Evolutionary conservation across 1,284 basidiomycete genomes (phyloP).

Genomic region (Acaromyces ingoldii): DNA sequence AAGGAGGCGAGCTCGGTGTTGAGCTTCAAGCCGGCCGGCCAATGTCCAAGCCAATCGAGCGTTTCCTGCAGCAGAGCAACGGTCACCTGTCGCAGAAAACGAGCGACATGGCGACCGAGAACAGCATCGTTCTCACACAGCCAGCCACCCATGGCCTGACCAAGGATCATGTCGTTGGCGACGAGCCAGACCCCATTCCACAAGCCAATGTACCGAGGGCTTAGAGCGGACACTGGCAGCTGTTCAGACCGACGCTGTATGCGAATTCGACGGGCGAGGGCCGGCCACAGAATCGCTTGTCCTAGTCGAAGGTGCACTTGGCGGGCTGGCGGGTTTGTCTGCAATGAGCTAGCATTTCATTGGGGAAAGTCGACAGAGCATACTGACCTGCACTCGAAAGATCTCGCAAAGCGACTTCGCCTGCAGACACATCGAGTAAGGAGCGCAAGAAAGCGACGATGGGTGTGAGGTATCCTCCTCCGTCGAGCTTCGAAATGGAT

Average conservation of each 20-base stretch:
- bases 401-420: too few relatives aligned
- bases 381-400: neutral
- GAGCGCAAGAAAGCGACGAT: neutral
- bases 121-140: conserved; percentile 21
- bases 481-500: neutral
- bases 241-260: conserved; percentile 8
- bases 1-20: conserved; percentile 86
- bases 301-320: neutral
- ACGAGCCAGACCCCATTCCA: conserved; percentile 88
- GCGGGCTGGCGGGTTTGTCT: conserved; percentile 1
- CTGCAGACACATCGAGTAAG: neutral
- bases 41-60: conserved; percentile 80
- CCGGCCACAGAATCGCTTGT: conserved; percentile 47
- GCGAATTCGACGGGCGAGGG: conserved; percentile 17
- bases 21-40: conserved; percentile 93
- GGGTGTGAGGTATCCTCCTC: neutral
- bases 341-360: neutral
- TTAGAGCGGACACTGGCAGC: conserved; percentile 15
- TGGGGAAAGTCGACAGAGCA: neutral
- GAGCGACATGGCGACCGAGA: neutral
- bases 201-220: conserved; percentile 59
- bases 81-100: neutral
- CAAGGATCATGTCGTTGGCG: conserved; percentile 80
- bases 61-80: conserved; percentile 44
- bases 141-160: conserved; percentile 61